These are phyloP conservation scores for Kalmanozyma brasiliensis DNA, from an alignment of 1,284 basidiomycete species.

Conservation along the genomic window DNA sequence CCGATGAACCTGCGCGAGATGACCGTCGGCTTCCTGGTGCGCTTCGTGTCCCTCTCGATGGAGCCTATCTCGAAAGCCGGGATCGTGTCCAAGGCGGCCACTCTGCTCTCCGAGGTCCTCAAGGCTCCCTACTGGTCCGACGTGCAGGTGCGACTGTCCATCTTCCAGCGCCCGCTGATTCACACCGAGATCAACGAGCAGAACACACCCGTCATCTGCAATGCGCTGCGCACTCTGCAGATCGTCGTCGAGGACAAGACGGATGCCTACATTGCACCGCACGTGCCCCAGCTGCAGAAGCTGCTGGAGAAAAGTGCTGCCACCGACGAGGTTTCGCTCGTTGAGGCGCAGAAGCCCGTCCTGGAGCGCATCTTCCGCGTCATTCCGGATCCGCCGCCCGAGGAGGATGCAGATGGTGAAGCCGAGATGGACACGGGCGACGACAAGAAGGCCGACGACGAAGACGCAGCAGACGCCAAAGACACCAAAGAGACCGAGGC, in stretches of 20 bases:
- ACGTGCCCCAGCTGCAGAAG: constrained; percentile 83
- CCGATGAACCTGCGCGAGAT: constrained; percentile 63
- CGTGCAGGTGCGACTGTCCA: constrained; percentile 84
- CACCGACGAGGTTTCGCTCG: constrained; percentile 50
- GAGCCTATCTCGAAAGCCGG: constrained; percentile 77
- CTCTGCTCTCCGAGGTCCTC: constrained; percentile 83
- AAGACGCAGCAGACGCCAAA: constrained; percentile 21
- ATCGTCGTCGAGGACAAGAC: constrained; percentile 85
- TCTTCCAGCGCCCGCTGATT: constrained; percentile 70
- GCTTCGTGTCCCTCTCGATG: constrained; percentile 79
- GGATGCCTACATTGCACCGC: constrained; percentile 82
- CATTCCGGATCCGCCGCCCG: constrained; percentile 72
- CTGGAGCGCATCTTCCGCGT: constrained; percentile 87
- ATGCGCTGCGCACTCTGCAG: constrained; percentile 88
- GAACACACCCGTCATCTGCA: constrained; percentile 78
- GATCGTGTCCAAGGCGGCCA: constrained; percentile 80
- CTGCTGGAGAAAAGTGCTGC: constrained; percentile 73
- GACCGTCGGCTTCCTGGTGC: constrained; percentile 92
- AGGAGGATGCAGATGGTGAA: constrained; percentile 54
- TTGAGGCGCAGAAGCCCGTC: constrained; percentile 70
- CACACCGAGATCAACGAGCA: constrained; percentile 75
- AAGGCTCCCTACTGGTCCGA: constrained; percentile 88
- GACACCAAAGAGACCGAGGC: constrained; percentile 31
- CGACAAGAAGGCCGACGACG: constrained; percentile 77
- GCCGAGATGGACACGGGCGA: constrained; percentile 72